These are phyloP conservation scores for Melampsora americana DNA, from an alignment of 1,284 basidiomycete species.

Conservation along the genomic window DNA sequence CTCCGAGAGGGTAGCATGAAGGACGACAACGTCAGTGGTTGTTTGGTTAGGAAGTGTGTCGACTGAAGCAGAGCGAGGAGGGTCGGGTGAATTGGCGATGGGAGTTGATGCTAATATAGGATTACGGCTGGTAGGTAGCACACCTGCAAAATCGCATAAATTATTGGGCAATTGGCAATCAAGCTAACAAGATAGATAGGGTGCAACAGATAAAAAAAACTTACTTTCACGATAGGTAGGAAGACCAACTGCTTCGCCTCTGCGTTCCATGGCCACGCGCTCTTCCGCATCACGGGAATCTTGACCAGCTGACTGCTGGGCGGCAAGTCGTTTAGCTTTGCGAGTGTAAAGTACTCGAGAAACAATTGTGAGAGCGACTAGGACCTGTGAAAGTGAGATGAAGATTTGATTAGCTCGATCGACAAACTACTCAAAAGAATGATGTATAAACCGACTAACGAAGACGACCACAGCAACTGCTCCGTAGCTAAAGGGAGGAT, in stretches of 20 bases:
- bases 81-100: background rate
- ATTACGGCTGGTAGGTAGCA: slow-evolving; percentile 3
- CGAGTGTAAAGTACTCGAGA: slow-evolving; percentile 33
- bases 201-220: background rate
- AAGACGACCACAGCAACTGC: slow-evolving; percentile 33
- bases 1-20: background rate
- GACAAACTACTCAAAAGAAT: background rate
- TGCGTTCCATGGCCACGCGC: slow-evolving; percentile 28
- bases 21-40: background rate
- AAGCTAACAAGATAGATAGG: slow-evolving; percentile 2
- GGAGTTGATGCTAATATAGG: slow-evolving; percentile 13
- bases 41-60: background rate
- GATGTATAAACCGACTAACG: slow-evolving; percentile 9
- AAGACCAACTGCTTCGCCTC: slow-evolving; percentile 34
- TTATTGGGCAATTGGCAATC: no score
- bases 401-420: background rate
- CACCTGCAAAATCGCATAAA: background rate
- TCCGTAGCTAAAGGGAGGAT: slow-evolving; percentile 19
- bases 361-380: slow-evolving; percentile 13
- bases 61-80: background rate
- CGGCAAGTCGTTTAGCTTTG: background rate
- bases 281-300: slow-evolving; percentile 17
- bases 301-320: background rate
- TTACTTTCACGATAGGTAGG: slow-evolving; percentile 41
- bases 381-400: slow-evolving; percentile 1